Conservation (phyloP, 768 basidiomycete species). For the Austroboletus festivus region DNA sequence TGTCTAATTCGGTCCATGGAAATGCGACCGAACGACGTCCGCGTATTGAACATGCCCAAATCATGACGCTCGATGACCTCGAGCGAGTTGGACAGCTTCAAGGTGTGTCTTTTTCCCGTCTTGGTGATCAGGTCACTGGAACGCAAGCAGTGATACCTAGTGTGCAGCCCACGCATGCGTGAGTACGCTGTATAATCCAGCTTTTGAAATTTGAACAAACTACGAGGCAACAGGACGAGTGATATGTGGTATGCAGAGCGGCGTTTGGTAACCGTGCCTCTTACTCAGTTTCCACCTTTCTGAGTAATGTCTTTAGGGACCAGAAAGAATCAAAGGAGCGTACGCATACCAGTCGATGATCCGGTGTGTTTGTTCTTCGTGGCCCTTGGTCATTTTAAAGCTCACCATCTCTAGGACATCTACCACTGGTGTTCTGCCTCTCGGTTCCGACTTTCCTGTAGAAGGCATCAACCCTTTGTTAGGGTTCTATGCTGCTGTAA, state of each 20-base stretch:
- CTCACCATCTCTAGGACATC: conserved; percentile 41
- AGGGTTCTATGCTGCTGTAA: conserved; percentile 87
- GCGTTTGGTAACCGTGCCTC: conserved; percentile 50
- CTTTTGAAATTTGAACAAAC: neutral
- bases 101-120: conserved; percentile 41
- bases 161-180: conserved; percentile 93
- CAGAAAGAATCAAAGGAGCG: conserved; percentile 78
- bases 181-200: conserved; percentile 25
- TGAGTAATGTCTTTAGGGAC: conserved; percentile 50
- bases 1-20: conserved; percentile 30
- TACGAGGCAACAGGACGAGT: conserved; percentile 54
- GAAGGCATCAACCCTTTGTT: conserved; percentile 86
- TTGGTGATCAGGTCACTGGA: neutral
- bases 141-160: conserved; percentile 70
- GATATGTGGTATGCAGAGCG: conserved; percentile 92
- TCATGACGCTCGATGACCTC: conserved; percentile 70
- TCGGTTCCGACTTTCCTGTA: conserved; percentile 94
- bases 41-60: conserved; percentile 92
- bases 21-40: conserved; percentile 52
- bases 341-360: conserved; percentile 86
- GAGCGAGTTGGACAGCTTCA: conserved; percentile 67
- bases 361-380: conserved; percentile 41
- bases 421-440: conserved; percentile 54
- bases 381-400: neutral
- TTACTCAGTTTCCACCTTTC: neutral